These are phyloP conservation scores for Beauveria scarabaeidicola DNA, from an alignment of 2,329 filamentous ascomycete genomes.

Conservation along the genomic window DNA sequence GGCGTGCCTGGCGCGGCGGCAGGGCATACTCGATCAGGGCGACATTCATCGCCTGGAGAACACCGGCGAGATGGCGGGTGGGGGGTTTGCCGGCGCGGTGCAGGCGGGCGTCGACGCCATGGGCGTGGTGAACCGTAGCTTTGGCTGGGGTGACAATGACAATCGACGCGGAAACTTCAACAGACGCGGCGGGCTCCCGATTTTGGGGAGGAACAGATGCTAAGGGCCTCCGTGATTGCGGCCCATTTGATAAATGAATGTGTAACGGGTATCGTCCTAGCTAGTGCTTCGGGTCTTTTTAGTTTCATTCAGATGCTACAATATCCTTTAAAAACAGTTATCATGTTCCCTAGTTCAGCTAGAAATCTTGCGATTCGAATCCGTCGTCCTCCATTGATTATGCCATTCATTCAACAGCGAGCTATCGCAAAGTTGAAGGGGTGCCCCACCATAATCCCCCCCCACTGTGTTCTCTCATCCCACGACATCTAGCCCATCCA, in stretches of 20 bases:
- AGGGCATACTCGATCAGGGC: conserved; percentile 46
- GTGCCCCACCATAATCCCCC: not conserved
- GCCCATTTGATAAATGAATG: not conserved
- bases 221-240: not conserved
- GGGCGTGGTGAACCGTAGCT: conserved; percentile 42
- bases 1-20: conserved; percentile 49
- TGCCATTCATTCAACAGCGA: too few relatives aligned
- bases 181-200: not conserved
- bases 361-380: too few relatives aligned
- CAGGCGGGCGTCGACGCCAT: conserved; percentile 42
- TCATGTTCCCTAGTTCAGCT: too few relatives aligned
- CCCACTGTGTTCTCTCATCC: not conserved
- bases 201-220: conserved; percentile 13
- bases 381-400: too few relatives aligned
- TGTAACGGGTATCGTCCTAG: not conserved
- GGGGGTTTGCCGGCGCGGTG: conserved; percentile 35
- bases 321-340: too few relatives aligned
- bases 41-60: conserved; percentile 40
- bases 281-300: not conserved
- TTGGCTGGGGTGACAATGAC: conserved; percentile 42
- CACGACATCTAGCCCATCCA: not conserved
- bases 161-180: not conserved
- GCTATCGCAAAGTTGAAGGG: not conserved
- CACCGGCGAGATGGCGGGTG: conserved; percentile 18
- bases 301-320: too few relatives aligned